Evolutionary conservation across 2,329 filamentous ascomycete species (phyloP), one percentile per base, ranked within the genome.

Genomic region (Colletotrichum sp.): DNA sequence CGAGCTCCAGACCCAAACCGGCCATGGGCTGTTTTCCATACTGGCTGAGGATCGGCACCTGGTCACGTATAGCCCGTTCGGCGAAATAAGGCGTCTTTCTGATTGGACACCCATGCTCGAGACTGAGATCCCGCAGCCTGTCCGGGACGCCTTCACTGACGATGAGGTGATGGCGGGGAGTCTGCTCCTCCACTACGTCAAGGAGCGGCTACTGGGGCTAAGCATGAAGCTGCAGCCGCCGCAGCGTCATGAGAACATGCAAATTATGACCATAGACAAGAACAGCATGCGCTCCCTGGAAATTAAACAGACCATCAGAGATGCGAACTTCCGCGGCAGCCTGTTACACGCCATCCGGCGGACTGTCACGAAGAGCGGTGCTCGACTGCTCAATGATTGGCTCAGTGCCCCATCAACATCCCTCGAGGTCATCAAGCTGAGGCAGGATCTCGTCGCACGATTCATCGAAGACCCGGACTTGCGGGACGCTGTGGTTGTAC

Each of bases 341-440:
- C 87, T 99, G 58, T 87, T 99, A 48, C 96, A 99, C 85, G 94
- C 95, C n/a, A 91, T 99, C 68, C 92, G 96, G 75, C 92, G 94
- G 69, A 99, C 97, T 0, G 94, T 96, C 18, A 99, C 97, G 1
- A 98, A 96, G 82, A 96, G 96, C 79, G 97, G 97, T 70, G 93
- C 96, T 26, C 91, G 97, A 55, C 88, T 99, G 65, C 88, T 99
- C 8, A 93, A 93, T 77, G 93, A 96, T 79, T 95, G 97, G 88
- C 87, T 99, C n/a, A 93, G 94, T 90, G 92, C 95, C 1, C 97
- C 97, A 0, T 98, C 96, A 1, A 97, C 96, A n/a, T 98, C 94
- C 10, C 84, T 98, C 6, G 87, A 92, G 7, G 90, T 93, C 5
- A 98, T 99, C 79, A 93, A 94, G 78, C 89, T 91, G 72, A 92